A percentile compares a stretch with the other conserved stretches of the same genome.
Evolutionary conservation across 1,284 basidiomycete species (phyloP).

Genomic region (Tremellales sp.): DNA sequence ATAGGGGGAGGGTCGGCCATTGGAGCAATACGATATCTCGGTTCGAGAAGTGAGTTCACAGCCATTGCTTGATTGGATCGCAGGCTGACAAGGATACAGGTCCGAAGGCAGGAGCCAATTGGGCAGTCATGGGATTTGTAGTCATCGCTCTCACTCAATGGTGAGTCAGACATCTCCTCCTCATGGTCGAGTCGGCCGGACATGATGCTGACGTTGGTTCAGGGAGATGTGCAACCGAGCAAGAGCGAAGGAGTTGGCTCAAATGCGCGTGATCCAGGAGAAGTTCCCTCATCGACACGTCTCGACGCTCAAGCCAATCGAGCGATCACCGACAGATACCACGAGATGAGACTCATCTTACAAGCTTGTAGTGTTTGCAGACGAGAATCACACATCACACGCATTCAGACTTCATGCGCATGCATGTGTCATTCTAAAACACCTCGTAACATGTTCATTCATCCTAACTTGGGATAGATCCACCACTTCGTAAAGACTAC

Average conservation of each 20-base stretch:
- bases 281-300: constrained; percentile 45
- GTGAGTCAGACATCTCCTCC: constrained; percentile 18
- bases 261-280: constrained; percentile 45
- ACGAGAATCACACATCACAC: neutral
- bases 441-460: constrained; percentile 1
- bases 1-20: constrained; percentile 42
- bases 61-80: neutral
- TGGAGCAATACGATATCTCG: constrained; percentile 40
- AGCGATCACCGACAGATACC: constrained; percentile 15
- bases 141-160: constrained; percentile 33
- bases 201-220: neutral
- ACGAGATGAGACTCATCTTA: neutral
- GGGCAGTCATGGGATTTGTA: constrained; percentile 43
- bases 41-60: constrained; percentile 34
- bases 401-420: neutral
- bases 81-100: constrained; percentile 5
- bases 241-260: constrained; percentile 36
- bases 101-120: constrained; percentile 27
- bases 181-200: neutral
- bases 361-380: neutral
- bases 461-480: neutral
- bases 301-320: constrained; percentile 36
- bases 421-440: neutral
- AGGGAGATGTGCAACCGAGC: constrained; percentile 44
- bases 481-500: neutral